Evolutionary conservation across 495 filamentous ascomycete genomes (phyloP).

Genomic region (Parachaetomium inaequale): DNA sequence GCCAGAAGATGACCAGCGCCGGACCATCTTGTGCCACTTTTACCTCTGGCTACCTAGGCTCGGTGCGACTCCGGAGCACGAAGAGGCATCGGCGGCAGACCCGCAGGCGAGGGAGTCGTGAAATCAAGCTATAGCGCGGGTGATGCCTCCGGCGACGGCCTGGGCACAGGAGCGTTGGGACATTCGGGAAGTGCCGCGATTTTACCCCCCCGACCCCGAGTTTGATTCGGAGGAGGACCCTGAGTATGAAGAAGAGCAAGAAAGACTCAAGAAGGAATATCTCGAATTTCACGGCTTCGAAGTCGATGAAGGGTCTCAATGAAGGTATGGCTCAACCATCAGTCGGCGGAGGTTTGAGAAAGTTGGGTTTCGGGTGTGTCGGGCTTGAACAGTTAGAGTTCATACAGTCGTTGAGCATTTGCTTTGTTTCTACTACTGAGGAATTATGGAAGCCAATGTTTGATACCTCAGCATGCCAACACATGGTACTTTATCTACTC

Average conservation of each 20-base stretch:
- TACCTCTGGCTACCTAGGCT: not conserved
- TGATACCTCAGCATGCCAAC: no score
- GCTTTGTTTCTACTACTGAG: no score
- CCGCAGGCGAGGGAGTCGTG: constrained; percentile 6
- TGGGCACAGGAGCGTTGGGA: not conserved
- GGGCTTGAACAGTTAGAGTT: not conserved
- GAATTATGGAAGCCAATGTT: no score
- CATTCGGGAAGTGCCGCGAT: not conserved
- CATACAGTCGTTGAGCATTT: no score
- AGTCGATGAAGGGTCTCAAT: not conserved
- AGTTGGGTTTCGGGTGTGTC: not conserved
- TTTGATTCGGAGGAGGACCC: not conserved
- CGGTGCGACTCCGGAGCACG: not conserved
- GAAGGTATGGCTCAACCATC: not conserved
- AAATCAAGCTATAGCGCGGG: not conserved
- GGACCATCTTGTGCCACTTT: constrained; percentile 3
- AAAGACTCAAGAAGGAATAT: not conserved
- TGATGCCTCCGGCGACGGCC: constrained; percentile 5
- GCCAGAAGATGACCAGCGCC: not conserved
- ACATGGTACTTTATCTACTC: no score
- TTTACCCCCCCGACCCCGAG: not conserved
- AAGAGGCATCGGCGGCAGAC: not conserved
- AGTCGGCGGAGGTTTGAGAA: not conserved
- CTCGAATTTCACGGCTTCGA: not conserved
- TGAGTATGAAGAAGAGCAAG: not conserved